Evolutionary conservation across 2,329 filamentous ascomycete genomes (phyloP), one percentile per base, ranked within the genome.

Genomic region (Ustilaginoidea virens): DNA sequence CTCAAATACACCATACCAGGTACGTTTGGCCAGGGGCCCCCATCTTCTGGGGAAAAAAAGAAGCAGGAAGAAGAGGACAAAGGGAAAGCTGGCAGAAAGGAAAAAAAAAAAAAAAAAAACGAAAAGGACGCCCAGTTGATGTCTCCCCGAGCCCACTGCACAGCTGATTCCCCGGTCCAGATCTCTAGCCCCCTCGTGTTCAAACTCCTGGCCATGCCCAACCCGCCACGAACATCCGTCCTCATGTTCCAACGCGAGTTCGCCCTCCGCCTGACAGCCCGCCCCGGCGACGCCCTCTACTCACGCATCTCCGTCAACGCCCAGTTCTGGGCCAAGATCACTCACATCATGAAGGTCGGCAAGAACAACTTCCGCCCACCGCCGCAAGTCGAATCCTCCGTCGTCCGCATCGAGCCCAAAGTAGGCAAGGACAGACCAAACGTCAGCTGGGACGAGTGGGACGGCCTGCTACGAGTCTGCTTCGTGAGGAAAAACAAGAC

Each of bases 231-330:
- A 19, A 74, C 73, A 35, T 86, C 79, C 42, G 72, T 96, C 39
- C 82, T 96, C 56, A 93, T 93, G 85, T 90, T 92, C 46, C 87
- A 96, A 60, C 74, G 85, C 47, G 87, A 96, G 57, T 94, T 94
- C 46, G 86, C 86, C 12, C 74, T 92, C 52, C 73, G 87, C 22
- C 62, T 96, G 20, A 87, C 92, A 32, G 90, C 90, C 10, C 76
- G 78, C 25, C 82, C 87, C 0, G 82, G 82, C 7, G 86, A 94
- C 47, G 70, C 83, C 30, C 70, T 96, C 7, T 96, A 94, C 61
- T 85, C 76, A 39, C 70, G 90, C n/a, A 64, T 96, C 16, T 80
- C 73, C 2, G 87, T 93, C 33, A 96, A 96, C 45, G 82, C 80
- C 12, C 87, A 96, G 49, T 92, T 96, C 66, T 94, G 61, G 51